Evolutionary conservation across 177 flowering plant species (phyloP).

Genomic region (Tripterygium wilfordii): DNA sequence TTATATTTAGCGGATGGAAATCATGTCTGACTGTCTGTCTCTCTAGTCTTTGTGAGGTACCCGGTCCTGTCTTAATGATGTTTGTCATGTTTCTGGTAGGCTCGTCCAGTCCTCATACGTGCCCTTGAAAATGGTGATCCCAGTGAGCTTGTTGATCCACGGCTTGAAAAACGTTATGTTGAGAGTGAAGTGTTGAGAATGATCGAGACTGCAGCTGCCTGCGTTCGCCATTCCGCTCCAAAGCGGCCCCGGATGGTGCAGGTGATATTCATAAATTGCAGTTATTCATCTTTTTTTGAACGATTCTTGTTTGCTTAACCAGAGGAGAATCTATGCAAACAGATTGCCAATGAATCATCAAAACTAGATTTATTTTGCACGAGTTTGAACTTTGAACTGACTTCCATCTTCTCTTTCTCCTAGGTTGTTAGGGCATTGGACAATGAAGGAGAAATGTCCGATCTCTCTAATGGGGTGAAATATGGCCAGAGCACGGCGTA

Average conservation of each 20-base stretch:
- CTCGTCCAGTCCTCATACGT: slow-evolving; percentile 47
- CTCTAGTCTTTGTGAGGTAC: no score
- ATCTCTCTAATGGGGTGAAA: slow-evolving; percentile 60
- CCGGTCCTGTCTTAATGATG: background rate
- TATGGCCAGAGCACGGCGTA: slow-evolving; percentile 49
- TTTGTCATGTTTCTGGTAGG: slow-evolving; percentile 34
- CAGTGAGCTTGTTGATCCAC: slow-evolving; percentile 47
- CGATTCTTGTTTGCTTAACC: background rate
- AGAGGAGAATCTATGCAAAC: background rate
- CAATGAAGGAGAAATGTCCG: slow-evolving; percentile 37
- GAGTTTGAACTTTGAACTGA: no score
- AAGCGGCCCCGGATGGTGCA: slow-evolving; percentile 69
- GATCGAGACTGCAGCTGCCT: slow-evolving; percentile 67
- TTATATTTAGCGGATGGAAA: no score
- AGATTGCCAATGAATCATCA: no score
- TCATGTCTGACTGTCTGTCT: no score
- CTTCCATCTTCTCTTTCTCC: no score
- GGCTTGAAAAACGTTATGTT: slow-evolving; percentile 49
- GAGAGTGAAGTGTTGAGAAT: slow-evolving; percentile 51
- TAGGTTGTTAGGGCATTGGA: slow-evolving; percentile 66
- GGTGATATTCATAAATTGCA: slow-evolving; percentile 24
- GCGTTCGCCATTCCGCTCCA: slow-evolving; percentile 64
- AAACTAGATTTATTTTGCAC: no score
- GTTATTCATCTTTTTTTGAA: background rate
- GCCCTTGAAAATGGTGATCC: slow-evolving; percentile 52